Evolutionary conservation across 768 basidiomycete species (phyloP).

Genomic region (Boletus vinaceobasis): DNA sequence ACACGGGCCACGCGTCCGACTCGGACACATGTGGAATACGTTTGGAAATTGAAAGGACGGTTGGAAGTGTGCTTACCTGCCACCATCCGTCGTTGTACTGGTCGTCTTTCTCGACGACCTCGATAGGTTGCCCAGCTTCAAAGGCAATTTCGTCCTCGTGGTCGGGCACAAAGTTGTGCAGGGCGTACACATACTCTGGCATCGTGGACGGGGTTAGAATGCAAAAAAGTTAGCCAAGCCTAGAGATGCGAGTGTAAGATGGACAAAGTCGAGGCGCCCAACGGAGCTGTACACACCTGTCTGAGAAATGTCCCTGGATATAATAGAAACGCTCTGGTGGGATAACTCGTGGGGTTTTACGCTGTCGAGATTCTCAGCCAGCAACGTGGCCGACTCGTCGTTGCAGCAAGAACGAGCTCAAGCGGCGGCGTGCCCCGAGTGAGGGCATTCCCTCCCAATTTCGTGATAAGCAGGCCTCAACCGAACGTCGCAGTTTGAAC

Average conservation of each 20-base stretch:
- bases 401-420: constrained; percentile 6
- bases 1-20: constrained; percentile 5
- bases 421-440: constrained; percentile 7
- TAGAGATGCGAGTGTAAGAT: background rate
- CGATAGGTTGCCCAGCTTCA: constrained; percentile 79
- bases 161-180: constrained; percentile 88
- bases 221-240: background rate
- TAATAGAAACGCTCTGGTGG: background rate
- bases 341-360: constrained; percentile 1
- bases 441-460: background rate
- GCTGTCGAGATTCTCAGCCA: constrained; percentile 2
- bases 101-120: constrained; percentile 92
- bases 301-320: background rate
- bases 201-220: constrained; percentile 35
- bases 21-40: constrained; percentile 2
- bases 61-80: constrained; percentile 46
- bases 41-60: constrained; percentile 8
- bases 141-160: constrained; percentile 93
- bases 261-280: background rate
- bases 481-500: background rate
- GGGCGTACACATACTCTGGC: constrained; percentile 82
- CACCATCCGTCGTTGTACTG: constrained; percentile 95
- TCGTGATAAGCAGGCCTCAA: background rate
- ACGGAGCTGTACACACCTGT: constrained; percentile 1
- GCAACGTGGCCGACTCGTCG: constrained; percentile 8